A percentile compares a stretch with the other conserved stretches of the same genome.
These are phyloP conservation scores for Alternaria burnsii DNA, from an alignment of 2,329 filamentous ascomycete species.

Conservation along the genomic window DNA sequence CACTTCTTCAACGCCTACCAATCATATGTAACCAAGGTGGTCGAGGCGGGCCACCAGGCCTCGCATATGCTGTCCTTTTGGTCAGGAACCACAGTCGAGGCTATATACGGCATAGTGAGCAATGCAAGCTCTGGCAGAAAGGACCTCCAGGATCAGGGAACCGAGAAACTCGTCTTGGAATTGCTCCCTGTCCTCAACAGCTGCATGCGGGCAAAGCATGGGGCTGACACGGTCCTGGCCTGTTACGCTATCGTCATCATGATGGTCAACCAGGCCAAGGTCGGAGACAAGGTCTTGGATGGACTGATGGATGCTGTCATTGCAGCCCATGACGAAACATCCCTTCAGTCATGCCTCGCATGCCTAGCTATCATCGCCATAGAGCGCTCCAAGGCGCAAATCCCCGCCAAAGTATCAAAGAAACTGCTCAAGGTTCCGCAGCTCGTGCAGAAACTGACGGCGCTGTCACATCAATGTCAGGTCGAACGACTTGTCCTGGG, in stretches of 20 bases:
- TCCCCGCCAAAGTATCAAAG: slow-evolving; percentile 75
- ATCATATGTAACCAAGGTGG: slow-evolving; percentile 77
- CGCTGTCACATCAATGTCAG: slow-evolving; percentile 70
- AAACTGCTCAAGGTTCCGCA: slow-evolving; percentile 71
- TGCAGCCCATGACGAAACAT: slow-evolving; percentile 77
- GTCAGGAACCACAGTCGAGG: slow-evolving; percentile 87
- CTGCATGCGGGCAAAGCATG: slow-evolving; percentile 77
- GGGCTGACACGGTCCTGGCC: slow-evolving; percentile 81
- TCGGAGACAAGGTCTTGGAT: slow-evolving; percentile 82
- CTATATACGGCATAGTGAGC: slow-evolving; percentile 83
- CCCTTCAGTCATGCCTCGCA: slow-evolving; percentile 75
- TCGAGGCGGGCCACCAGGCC: slow-evolving; percentile 76
- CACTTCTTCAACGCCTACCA: slow-evolving; percentile 81
- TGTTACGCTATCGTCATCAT: slow-evolving; percentile 92
- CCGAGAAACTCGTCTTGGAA: slow-evolving; percentile 77
- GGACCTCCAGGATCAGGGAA: slow-evolving; percentile 79
- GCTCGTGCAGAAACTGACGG: slow-evolving; percentile 66
- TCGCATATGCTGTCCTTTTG: slow-evolving; percentile 86
- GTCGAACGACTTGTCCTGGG: slow-evolving; percentile 77
- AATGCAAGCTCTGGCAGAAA: slow-evolving; percentile 76
- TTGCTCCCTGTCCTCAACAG: slow-evolving; percentile 76
- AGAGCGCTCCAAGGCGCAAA: slow-evolving; percentile 73
- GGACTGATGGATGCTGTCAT: slow-evolving; percentile 90
- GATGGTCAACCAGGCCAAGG: slow-evolving; percentile 80
- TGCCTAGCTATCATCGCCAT: slow-evolving; percentile 85